Conservation (phyloP, 2,329 filamentous ascomycete genomes). For the Pseudocercospora cruenta region DNA sequence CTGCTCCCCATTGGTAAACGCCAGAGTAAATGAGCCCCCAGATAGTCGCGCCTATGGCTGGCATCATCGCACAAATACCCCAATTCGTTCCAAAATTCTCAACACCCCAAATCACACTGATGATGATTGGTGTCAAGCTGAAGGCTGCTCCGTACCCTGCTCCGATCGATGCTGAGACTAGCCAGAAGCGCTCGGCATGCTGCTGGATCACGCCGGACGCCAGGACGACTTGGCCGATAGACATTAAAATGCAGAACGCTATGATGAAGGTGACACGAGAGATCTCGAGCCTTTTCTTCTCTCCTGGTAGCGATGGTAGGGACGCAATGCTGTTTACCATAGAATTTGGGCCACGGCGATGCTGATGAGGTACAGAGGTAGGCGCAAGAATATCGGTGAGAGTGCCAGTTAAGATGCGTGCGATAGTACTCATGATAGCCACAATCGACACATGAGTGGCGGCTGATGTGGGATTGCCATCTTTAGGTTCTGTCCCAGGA, state of each 20-base stretch:
- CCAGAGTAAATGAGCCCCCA: constrained; percentile 90
- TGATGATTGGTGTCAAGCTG: constrained; percentile 83
- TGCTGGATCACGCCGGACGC: constrained; percentile 75
- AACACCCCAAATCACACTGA: constrained; percentile 94
- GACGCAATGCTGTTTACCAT: constrained; percentile 47
- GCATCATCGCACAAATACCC: constrained; percentile 91
- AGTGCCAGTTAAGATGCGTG: constrained; percentile 85
- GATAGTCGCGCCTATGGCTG: constrained; percentile 81
- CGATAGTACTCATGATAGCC: constrained; percentile 85
- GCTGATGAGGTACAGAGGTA: constrained; percentile 54
- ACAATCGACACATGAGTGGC: constrained; percentile 93
- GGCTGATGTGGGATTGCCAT: constrained; percentile 62
- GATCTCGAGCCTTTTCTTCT: constrained; percentile 56
- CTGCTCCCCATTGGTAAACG: constrained; percentile 72
- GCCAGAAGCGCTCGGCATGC: constrained; percentile 78
- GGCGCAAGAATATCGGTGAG: constrained; percentile 85
- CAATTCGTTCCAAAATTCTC: constrained; percentile 99
- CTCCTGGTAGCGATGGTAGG: constrained; percentile 30
- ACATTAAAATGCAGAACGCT: constrained; percentile 72
- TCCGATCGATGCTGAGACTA: constrained; percentile 82
- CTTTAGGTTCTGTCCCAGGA: constrained; percentile 57
- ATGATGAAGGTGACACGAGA: constrained; percentile 83
- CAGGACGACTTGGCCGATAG: constrained; percentile 73
- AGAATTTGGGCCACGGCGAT: constrained; percentile 54
- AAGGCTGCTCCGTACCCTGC: constrained; percentile 88